phyloP scores from a whole-genome alignment of 306 rosid species.

The Notholithocarpus densiflorus region DNA sequence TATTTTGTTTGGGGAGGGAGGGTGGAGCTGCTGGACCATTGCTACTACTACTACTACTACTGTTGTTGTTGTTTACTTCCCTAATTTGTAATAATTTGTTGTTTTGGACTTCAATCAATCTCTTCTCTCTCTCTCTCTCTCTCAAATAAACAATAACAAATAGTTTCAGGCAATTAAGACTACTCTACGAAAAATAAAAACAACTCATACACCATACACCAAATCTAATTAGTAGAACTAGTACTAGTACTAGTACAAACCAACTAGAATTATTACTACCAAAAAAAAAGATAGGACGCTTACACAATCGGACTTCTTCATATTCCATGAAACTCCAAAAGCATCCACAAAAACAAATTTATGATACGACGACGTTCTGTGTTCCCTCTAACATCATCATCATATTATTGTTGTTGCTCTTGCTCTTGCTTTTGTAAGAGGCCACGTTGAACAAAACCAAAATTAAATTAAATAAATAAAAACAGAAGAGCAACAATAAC shows the following conservation, averaged over 20 bases:
- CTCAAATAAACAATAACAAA: no score
- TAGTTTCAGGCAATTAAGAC: no score
- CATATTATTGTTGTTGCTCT: neutral
- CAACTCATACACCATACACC: no score
- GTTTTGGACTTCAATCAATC: no score
- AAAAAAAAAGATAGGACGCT: neutral
- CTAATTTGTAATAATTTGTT: no score
- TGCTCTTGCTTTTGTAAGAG: no score
- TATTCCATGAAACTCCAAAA: constrained; percentile 9
- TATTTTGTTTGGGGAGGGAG: no score
- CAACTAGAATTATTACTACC: neutral
- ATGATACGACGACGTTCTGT: neutral
- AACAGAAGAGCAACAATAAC: neutral
- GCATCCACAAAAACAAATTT: neutral
- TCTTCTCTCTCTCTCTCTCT: no score
- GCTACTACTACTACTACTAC: no score
- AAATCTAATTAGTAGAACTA: neutral
- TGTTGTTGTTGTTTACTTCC: no score
- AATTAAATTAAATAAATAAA: neutral
- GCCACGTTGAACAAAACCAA: neutral
- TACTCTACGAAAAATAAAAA: no score
- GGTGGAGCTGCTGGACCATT: no score
- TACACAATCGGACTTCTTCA: constrained; percentile 20
- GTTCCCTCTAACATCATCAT: neutral
- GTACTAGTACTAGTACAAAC: neutral